Percentiles rank a stretch among this genome's conserved stretches.
Evolutionary conservation across 495 filamentous ascomycete species (phyloP).

Genomic region (Darksidea phi): DNA sequence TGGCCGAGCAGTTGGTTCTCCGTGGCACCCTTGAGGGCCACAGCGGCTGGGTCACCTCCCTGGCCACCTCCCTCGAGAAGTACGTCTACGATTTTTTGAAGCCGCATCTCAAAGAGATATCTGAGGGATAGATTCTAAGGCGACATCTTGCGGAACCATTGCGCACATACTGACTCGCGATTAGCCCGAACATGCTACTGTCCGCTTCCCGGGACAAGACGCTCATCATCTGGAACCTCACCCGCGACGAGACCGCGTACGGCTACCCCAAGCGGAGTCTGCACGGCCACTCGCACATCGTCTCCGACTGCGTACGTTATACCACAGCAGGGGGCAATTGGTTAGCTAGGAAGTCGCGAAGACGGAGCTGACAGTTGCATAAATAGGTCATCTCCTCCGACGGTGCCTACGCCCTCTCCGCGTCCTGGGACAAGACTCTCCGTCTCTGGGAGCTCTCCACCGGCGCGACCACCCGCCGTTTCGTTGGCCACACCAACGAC

Average conservation of each 20-base stretch:
- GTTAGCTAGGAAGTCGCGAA: constrained; percentile 15
- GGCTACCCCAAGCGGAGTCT: constrained; percentile 98
- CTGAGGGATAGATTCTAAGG: no score
- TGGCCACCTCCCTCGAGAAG: constrained; percentile 99
- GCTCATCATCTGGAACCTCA: constrained; percentile 99
- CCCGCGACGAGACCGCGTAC: constrained; percentile 94
- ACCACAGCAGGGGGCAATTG: constrained; percentile 20
- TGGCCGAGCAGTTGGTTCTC: constrained; percentile 96
- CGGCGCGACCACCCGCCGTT: constrained; percentile 92
- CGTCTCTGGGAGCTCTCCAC: constrained; percentile 98
- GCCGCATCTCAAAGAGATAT: no score
- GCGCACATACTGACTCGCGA: constrained; percentile 37
- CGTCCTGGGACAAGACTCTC: constrained; percentile 99
- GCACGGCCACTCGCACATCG: constrained; percentile 98
- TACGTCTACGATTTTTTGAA: constrained; percentile 48
- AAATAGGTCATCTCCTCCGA: constrained; percentile 97
- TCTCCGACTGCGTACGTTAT: constrained; percentile 95
- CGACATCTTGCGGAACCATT: no score
- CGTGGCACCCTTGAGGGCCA: constrained; percentile 98
- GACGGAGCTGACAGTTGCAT: constrained; percentile 26
- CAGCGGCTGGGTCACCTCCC: constrained; percentile 76
- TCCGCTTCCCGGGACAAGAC: constrained; percentile 97
- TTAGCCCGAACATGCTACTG: constrained; percentile 98
- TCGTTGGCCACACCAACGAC: constrained; percentile 98
- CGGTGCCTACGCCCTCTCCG: constrained; percentile 97